These are phyloP conservation scores for Solanum ossicruentum DNA, from an alignment of 257 asterid species.

Conservation along the genomic window DNA sequence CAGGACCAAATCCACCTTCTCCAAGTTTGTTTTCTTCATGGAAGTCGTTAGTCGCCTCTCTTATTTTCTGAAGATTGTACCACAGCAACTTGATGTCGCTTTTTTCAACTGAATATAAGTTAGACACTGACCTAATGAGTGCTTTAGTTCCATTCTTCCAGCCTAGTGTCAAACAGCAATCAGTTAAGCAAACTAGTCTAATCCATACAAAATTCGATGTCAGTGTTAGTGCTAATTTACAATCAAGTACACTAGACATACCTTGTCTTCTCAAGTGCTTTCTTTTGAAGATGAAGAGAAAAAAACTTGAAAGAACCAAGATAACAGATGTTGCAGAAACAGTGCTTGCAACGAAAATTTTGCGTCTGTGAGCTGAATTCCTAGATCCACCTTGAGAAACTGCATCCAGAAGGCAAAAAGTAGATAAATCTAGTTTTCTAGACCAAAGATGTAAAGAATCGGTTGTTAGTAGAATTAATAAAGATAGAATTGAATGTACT, in stretches of 20 bases:
- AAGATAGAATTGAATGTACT: background rate
- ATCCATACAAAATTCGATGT: background rate
- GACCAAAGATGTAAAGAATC: background rate
- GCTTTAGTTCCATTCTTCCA: background rate
- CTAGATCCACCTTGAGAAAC: background rate
- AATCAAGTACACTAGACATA: background rate
- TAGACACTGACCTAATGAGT: background rate
- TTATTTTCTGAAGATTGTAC: background rate
- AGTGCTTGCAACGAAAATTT: background rate
- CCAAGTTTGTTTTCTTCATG: slow-evolving; percentile 1
- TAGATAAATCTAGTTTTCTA: background rate
- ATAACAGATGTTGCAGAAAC: background rate
- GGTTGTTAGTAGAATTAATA: background rate
- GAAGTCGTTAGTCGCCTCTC: slow-evolving; percentile 4
- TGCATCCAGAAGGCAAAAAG: background rate
- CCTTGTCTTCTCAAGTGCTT: background rate
- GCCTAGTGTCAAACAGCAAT: background rate
- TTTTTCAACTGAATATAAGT: background rate
- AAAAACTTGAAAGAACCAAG: background rate
- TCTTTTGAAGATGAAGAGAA: background rate
- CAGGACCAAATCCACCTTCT: slow-evolving; percentile 10
- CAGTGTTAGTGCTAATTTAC: background rate
- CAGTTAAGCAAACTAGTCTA: background rate
- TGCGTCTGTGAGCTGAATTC: background rate
- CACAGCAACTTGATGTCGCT: background rate